These are phyloP conservation scores for Pyrenula aspistea DNA, from an alignment of 495 filamentous ascomycete species.

Conservation along the genomic window DNA sequence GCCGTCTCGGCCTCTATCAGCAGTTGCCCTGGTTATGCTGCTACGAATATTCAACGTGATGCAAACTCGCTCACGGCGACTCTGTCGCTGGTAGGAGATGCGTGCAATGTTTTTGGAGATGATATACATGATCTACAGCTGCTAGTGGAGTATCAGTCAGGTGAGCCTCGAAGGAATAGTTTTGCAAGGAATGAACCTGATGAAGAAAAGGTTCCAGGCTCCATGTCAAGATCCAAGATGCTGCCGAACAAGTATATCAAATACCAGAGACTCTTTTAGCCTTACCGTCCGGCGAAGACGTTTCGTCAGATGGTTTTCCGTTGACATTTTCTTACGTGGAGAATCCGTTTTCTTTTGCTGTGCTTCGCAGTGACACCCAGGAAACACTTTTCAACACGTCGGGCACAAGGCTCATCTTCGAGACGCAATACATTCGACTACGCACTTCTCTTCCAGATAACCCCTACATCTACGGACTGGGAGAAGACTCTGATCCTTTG, in stretches of 20 bases:
- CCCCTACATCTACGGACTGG: constrained; percentile 68
- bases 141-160: constrained; percentile 61
- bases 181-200: not conserved
- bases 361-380: constrained; percentile 52
- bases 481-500: constrained; percentile 67
- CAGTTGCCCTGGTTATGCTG: constrained; percentile 65
- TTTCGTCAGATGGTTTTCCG: not conserved
- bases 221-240: not conserved
- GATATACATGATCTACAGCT: constrained; percentile 56
- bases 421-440: constrained; percentile 65
- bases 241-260: not conserved
- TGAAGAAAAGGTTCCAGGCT: not conserved
- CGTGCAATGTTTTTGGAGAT: constrained; percentile 60
- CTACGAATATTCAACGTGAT: constrained; percentile 44
- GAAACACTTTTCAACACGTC: constrained; percentile 63
- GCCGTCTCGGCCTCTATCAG: not conserved
- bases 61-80: constrained; percentile 43
- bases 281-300: not conserved
- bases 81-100: constrained; percentile 50
- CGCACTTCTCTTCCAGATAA: constrained; percentile 54
- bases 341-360: constrained; percentile 68
- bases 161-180: constrained; percentile 25
- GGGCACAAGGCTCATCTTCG: constrained; percentile 57
- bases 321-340: constrained; percentile 26
- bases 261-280: not conserved